A percentile compares a stretch with the other conserved stretches of the same genome.
Evolutionary conservation across 192 early-diverging fungal genomes (phyloP).

Genomic region (Gigaspora rosea): DNA sequence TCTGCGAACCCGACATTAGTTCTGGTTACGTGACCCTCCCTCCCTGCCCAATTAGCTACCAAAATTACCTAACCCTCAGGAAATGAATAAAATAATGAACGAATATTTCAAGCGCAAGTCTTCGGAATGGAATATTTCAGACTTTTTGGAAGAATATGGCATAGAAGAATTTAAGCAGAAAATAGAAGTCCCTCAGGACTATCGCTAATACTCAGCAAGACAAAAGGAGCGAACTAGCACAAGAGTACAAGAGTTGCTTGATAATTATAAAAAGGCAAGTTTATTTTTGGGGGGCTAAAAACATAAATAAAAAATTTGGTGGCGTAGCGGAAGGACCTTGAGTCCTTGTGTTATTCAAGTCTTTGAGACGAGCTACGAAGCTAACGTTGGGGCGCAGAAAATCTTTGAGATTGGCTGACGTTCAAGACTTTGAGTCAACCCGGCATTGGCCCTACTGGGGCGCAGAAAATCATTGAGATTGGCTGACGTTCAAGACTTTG

Average conservation of each 20-base stretch:
- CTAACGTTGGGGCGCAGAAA: slow-evolving; percentile 11
- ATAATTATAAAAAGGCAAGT: background rate
- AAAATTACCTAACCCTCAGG: too few species aligned
- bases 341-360: slow-evolving; percentile 22
- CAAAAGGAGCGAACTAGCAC: background rate
- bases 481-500: slow-evolving; percentile 29
- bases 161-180: slow-evolving; percentile 1
- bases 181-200: background rate
- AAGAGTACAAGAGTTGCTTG: background rate
- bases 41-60: too few species aligned
- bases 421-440: slow-evolving; percentile 16
- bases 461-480: slow-evolving; percentile 18
- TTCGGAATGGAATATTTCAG: background rate
- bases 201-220: background rate
- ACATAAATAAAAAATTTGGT: slow-evolving; percentile 11
- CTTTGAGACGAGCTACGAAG: slow-evolving; percentile 21
- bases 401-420: background rate
- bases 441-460: background rate
- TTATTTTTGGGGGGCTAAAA: background rate
- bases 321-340: background rate
- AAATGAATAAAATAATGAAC: background rate
- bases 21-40: too few species aligned
- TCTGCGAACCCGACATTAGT: too few species aligned
- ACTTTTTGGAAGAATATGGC: background rate
- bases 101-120: background rate